Base-by-base conservation (phyloP, 202 grass and related monocot genomes). In the Digitaria exilis region DNA sequence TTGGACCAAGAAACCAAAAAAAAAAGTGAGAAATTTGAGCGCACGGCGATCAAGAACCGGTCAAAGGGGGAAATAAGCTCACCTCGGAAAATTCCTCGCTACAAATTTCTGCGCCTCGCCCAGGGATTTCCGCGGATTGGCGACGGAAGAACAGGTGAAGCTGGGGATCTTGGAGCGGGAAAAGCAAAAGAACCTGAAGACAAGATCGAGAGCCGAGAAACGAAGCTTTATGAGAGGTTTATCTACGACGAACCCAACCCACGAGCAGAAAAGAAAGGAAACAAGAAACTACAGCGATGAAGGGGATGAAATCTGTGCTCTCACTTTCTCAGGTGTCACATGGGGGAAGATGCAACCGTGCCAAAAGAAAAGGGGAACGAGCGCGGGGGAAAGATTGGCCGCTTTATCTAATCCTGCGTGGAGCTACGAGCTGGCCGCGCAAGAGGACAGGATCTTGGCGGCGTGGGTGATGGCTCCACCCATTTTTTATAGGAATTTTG, bases 191-290 rank as follows among this genome's bases (percentile, higher is more conserved):
- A 71, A 41, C 63, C 69, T 55, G 64, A 31, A 28, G 78, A 77
- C 3, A 78, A 67, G 65, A 85, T 82, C 75, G 21, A 51, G n/a
- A 37, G 22, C 24, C 44, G 73, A 75, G 58, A 52, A 62, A 76
- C 24, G 41, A 39, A 83, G 84, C 84, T 90, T 90, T 90, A 86
- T 59, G 84, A 18, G 89, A 84, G 89, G 80, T 90, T 90, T 90
- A 87, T 90, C 84, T 87, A 65, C 42, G 63, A 37, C 48, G 59
- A 67, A 2, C 63, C 22, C 57, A 67, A 2, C 63, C 22, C 57
- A 31, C 21, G 49, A 73, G 57, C n/a, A 29, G 10, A 7, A 11
- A 60, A 28, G 28, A 26, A 34, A 0, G 26, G 28, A 22, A 34
- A 44, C 34, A 66, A 37, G 48, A 80, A 54, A 42, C 48, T 41